phyloP scores from a whole-genome alignment of 495 filamentous ascomycete genomes.

The Aspergillus wentii region DNA sequence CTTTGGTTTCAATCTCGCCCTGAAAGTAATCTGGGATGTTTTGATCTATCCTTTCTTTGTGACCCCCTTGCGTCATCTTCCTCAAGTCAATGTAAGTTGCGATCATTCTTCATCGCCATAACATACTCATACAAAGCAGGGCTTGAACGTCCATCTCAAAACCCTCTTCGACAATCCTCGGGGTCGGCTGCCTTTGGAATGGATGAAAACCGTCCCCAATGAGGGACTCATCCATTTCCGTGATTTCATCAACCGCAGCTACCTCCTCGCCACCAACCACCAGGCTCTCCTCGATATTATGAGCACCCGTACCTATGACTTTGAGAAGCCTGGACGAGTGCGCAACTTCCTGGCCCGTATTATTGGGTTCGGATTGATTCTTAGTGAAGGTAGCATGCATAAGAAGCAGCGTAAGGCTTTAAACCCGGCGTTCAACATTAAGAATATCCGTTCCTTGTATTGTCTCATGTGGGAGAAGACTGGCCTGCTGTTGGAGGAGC shows the following conservation, averaged over 20 bases:
- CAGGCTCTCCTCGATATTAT: slow-evolving; percentile 50
- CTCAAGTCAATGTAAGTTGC: slow-evolving; percentile 45
- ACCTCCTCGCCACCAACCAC: slow-evolving; percentile 36
- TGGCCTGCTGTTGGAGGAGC: slow-evolving; percentile 30
- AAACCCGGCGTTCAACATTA: slow-evolving; percentile 77
- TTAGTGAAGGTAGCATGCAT: slow-evolving; percentile 80
- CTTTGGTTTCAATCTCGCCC: slow-evolving; percentile 19
- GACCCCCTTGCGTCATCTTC: slow-evolving; percentile 65
- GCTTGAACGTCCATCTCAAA: slow-evolving; percentile 50
- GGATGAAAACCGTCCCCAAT: slow-evolving; percentile 74
- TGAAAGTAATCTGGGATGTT: slow-evolving; percentile 40
- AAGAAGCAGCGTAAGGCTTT: slow-evolving; percentile 66
- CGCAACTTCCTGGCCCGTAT: slow-evolving; percentile 58
- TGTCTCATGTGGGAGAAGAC: slow-evolving; percentile 70
- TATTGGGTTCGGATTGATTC: slow-evolving; percentile 70
- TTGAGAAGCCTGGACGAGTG: slow-evolving; percentile 43
- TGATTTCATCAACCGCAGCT: slow-evolving; percentile 27
- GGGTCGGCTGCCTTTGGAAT: slow-evolving; percentile 58
- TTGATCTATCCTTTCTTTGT: slow-evolving; percentile 68
- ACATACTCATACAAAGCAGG: slow-evolving; percentile 16
- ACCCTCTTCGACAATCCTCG: slow-evolving; percentile 53
- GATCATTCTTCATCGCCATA: background rate
- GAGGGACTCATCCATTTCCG: slow-evolving; percentile 80
- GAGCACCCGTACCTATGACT: slow-evolving; percentile 50
- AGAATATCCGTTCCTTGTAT: slow-evolving; percentile 80